phyloP scores from a whole-genome alignment of 345 rosid species.

The Microcos paniculata region DNA sequence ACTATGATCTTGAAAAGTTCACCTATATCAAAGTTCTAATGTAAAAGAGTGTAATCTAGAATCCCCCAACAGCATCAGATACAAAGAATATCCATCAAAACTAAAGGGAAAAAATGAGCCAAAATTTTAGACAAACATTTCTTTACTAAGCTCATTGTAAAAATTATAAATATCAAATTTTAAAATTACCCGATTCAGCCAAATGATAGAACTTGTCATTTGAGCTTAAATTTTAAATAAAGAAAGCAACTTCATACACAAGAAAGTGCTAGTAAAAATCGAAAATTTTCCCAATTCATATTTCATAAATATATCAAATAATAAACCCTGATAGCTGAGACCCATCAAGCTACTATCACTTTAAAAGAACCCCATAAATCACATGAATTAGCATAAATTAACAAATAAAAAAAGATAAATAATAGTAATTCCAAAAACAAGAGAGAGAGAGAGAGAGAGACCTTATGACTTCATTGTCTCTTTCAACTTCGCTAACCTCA shows the following conservation, averaged over 20 bases:
- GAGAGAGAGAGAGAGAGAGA: slow-evolving; percentile 20
- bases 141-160: neutral
- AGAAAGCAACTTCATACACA: neutral
- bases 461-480: slow-evolving; percentile 97
- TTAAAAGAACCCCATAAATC: neutral
- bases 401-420: neutral
- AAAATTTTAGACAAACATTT: neutral
- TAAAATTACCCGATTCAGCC: neutral
- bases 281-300: neutral
- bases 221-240: neutral
- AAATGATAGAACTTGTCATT: neutral
- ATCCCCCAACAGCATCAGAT: neutral
- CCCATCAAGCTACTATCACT: slow-evolving; percentile 16
- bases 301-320: neutral
- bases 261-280: neutral
- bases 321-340: slow-evolving; percentile 36
- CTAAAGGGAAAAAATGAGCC: neutral
- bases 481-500: slow-evolving; percentile 93
- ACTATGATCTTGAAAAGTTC: too few relatives aligned
- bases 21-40: neutral
- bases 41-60: neutral
- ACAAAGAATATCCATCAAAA: neutral
- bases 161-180: too few relatives aligned
- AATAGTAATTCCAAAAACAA: neutral
- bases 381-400: neutral